Percentiles rank a stretch among this genome's conserved stretches.
phyloP scores from a whole-genome alignment of 208 protist species.

The Kentomonas sorsogonicus region DNA sequence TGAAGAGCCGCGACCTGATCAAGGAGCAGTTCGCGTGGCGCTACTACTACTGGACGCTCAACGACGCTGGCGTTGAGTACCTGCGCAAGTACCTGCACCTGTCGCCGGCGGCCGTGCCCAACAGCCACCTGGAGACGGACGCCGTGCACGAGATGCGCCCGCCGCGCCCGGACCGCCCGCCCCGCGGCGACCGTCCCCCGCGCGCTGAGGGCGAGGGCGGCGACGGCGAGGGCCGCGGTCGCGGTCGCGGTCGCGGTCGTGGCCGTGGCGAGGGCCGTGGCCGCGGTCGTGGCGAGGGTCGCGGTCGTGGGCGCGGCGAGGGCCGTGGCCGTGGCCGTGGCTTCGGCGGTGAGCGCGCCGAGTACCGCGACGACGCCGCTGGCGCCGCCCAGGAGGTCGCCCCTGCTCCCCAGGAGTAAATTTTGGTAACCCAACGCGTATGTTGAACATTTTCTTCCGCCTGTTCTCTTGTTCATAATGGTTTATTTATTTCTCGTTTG shows the following conservation, averaged over 20 bases:
- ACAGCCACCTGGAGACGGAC: conserved; percentile 82
- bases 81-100: conserved; percentile 92
- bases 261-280: conserved; percentile 56
- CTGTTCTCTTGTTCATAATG: neutral
- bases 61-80: conserved; percentile 90
- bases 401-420: conserved; percentile 40
- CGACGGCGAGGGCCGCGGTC: conserved; percentile 42
- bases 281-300: conserved; percentile 52
- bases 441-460: too few species aligned
- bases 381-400: conserved; percentile 23
- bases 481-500: conserved; percentile 2
- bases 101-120: conserved; percentile 78
- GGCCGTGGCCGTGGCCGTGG: conserved; percentile 69
- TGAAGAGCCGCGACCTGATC: conserved; percentile 89
- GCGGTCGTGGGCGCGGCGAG: conserved; percentile 51
- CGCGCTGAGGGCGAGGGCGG: conserved; percentile 36
- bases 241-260: conserved; percentile 34
- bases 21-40: conserved; percentile 93
- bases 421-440: neutral
- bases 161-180: conserved; percentile 35
- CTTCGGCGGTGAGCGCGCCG: conserved; percentile 71
- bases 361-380: conserved; percentile 57
- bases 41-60: conserved; percentile 94
- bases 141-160: conserved; percentile 46
- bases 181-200: conserved; percentile 27